Percentiles rank a stretch among this genome's conserved stretches.
These are phyloP conservation scores for Skeletonema marinoi DNA, from an alignment of 108 stramenopile genomes.

Conservation along the genomic window DNA sequence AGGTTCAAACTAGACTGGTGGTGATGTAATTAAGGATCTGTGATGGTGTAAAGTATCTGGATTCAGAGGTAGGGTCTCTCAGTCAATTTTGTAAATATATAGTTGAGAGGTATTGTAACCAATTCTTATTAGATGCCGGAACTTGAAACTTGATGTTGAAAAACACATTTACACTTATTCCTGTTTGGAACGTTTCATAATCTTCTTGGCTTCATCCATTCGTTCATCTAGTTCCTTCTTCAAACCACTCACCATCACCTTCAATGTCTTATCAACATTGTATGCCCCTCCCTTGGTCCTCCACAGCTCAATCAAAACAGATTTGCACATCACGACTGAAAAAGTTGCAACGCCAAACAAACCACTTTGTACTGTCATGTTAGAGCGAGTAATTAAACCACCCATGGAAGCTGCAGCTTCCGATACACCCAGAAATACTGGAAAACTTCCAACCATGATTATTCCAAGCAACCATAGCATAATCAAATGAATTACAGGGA, in stretches of 20 bases:
- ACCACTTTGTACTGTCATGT: slow-evolving; percentile 55
- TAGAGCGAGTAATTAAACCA: slow-evolving; percentile 22
- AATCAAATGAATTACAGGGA: slow-evolving; percentile 66
- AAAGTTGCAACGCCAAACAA: slow-evolving; percentile 56
- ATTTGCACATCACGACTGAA: slow-evolving; percentile 67
- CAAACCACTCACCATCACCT: slow-evolving; percentile 80
- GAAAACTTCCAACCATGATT: slow-evolving; percentile 70
- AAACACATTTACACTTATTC: slow-evolving; percentile 11
- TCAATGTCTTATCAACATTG: slow-evolving; percentile 76
- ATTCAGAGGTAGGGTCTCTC: neutral
- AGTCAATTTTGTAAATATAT: neutral
- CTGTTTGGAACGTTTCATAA: slow-evolving; percentile 57
- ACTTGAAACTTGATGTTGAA: neutral
- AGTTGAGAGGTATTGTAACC: neutral
- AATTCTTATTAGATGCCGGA: neutral
- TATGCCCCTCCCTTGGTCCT: slow-evolving; percentile 76
- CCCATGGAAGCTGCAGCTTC: slow-evolving; percentile 61
- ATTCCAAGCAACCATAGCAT: slow-evolving; percentile 73
- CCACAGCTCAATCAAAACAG: slow-evolving; percentile 73
- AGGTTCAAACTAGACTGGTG: neutral
- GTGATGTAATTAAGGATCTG: neutral
- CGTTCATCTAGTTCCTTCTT: slow-evolving; percentile 73
- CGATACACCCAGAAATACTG: slow-evolving; percentile 75
- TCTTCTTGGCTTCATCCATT: slow-evolving; percentile 46
- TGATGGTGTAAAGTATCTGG: neutral